phyloP scores from a whole-genome alignment of 768 basidiomycete genomes.

The Phaeotremella skinneri region DNA sequence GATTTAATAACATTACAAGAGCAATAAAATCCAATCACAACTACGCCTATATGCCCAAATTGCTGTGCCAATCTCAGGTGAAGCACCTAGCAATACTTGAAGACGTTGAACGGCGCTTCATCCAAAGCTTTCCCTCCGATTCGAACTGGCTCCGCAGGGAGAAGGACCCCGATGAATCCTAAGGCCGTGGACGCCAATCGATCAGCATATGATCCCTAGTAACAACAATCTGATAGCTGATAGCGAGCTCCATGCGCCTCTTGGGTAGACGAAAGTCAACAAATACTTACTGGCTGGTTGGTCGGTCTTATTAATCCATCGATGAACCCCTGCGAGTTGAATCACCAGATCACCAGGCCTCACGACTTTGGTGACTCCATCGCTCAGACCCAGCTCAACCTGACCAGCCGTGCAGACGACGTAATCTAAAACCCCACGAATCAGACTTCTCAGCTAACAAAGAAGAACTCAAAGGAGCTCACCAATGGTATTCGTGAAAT shows the following conservation, averaged over 20 bases:
- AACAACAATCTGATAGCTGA: too few relatives aligned
- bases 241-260: too few relatives aligned
- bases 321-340: conserved; percentile 20
- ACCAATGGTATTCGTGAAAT: conserved; percentile 5
- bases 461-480: neutral
- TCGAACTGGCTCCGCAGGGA: neutral
- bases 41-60: neutral
- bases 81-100: neutral
- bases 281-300: conserved; percentile 20
- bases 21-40: too few relatives aligned
- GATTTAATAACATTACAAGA: too few relatives aligned
- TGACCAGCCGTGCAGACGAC: conserved; percentile 10
- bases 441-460: neutral
- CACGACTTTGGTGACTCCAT: conserved; percentile 13
- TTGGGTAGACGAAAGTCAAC: too few relatives aligned
- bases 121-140: neutral
- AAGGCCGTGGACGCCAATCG: too few relatives aligned
- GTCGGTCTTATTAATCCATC: conserved; percentile 21
- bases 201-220: too few relatives aligned
- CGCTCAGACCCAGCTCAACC: conserved; percentile 12
- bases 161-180: neutral
- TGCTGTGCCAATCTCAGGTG: too few relatives aligned
- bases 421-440: conserved; percentile 4
- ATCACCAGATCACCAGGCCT: conserved; percentile 17
- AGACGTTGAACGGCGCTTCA: neutral